phyloP scores from a whole-genome alignment of 768 basidiomycete species.

The Mrakia frigida region DNA sequence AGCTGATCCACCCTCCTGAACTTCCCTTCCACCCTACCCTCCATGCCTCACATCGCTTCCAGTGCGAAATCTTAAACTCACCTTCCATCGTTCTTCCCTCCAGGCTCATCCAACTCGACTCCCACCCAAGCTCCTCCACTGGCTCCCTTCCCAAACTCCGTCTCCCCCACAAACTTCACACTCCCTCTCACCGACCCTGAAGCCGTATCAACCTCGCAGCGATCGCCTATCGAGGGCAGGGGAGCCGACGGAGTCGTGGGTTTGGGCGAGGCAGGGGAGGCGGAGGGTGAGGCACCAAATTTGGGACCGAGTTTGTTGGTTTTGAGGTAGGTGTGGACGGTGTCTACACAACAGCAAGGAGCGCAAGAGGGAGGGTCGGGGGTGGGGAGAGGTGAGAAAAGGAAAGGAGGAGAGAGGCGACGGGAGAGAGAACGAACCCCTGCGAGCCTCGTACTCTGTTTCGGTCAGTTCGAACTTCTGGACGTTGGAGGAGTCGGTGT shows the following conservation, averaged over 20 bases:
- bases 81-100: constrained; percentile 94
- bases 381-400: background rate
- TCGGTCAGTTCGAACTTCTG: constrained; percentile 87
- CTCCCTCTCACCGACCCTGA: constrained; percentile 68
- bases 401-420: background rate
- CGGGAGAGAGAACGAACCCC: constrained; percentile 53
- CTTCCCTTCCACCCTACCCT: no score
- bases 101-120: constrained; percentile 89
- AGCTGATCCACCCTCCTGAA: no score
- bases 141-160: constrained; percentile 61
- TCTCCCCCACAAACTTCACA: constrained; percentile 76
- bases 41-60: no score
- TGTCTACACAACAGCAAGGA: constrained; percentile 54
- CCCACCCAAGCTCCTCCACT: constrained; percentile 66
- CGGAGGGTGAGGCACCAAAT: constrained; percentile 54
- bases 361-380: background rate
- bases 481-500: constrained; percentile 75
- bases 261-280: constrained; percentile 37
- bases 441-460: constrained; percentile 70
- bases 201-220: constrained; percentile 78
- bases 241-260: constrained; percentile 20
- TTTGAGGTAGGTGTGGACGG: constrained; percentile 83
- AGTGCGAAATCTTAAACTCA: constrained; percentile 55
- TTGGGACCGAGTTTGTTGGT: constrained; percentile 72
- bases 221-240: constrained; percentile 52